Evolutionary conservation across 495 filamentous ascomycete genomes (phyloP), one percentile per base, ranked within the genome.

Genomic region (Neurospora sp.): DNA sequence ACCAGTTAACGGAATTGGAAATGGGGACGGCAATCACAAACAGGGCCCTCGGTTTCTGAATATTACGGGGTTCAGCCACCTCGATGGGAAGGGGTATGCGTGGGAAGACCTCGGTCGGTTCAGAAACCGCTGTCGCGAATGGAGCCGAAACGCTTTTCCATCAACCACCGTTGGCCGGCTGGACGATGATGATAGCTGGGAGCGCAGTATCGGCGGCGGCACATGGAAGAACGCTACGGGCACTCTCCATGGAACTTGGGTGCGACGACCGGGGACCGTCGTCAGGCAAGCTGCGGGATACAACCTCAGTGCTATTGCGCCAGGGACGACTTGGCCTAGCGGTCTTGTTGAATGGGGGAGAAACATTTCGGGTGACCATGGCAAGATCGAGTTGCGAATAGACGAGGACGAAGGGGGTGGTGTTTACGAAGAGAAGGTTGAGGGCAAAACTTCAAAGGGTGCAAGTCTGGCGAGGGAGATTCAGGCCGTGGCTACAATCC

Each of bases 151-250:
- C 79, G 73, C 79, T 78, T 82, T 82, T 27, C 78, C 81, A 4
- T 72, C 78, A 35, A 73, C 70, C 14, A 18, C 77, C 80, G 77
- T 74, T 27, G 48, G 74, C 31, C 27, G 22, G 22, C 22, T 61
- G 27, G 72, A 80, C 18, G 75, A 78, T 39, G 80, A 80, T 78
- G 77, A 80, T 31, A 37, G 53, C 53, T 65, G 53, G 53, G 53
- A 65, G 31, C 53, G 27, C 53, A 65, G 22, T 65, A 35, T 35
- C 27, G 53, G 27, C 14, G 73, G 84, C 82, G 77, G 81, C 82
- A 79, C 93, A 16, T 97, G 94, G 85, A 87, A 89, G 76, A 97
- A 97, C 82, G 87, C 91, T 39, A 94, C 93, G 8, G 92, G 94
- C 0, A 89, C 89, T 68, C 84, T 96, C 27, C 84, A 85, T 27